phyloP scores from a whole-genome alignment of 176 grass and related monocot species.

The sorghum (Sorghum bicolor) region Sorghum_bicolor_NCBIv3 NC_012878.2:2740501-2741000 shows the following conservation, averaged over 20 bases:
- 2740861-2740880: not conserved
- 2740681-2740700: not conserved
- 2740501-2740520: constrained; percentile 23
- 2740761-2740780: constrained; percentile 31
- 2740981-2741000: not conserved
- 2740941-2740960: constrained; percentile 50
- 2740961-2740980: not conserved
- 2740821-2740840: not conserved
- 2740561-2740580: constrained; percentile 40
- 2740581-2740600: constrained; percentile 21
- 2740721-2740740: too few relatives aligned
- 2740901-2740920: not conserved
- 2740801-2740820: constrained; percentile 18
- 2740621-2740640: not conserved
- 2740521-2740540: constrained; percentile 22
- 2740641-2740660: not conserved
- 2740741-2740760: not conserved
- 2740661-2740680: not conserved
- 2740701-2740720: not conserved
- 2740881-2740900: not conserved
- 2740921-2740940: not conserved
- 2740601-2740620: not conserved
- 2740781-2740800: not conserved
- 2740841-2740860: constrained; percentile 18
- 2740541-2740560: constrained; percentile 16